Conservation (phyloP, 78 protist genomes). For the Dictyostelium brefeldianum region DNA sequence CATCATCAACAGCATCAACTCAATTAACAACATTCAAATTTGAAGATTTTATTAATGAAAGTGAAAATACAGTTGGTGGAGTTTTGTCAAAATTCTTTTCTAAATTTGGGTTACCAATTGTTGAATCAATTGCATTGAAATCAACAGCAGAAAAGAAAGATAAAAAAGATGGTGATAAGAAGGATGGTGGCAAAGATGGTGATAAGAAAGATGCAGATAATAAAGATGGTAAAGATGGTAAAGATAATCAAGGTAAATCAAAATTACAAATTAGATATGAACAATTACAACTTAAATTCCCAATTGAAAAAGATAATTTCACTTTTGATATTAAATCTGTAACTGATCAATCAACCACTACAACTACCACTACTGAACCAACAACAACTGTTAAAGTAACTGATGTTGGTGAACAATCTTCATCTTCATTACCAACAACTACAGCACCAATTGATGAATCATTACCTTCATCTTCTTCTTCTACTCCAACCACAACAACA, state of each 20-base stretch:
- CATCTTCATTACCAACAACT: neutral
- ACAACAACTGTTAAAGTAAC: neutral
- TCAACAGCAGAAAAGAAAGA: constrained; percentile 1
- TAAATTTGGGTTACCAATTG: constrained; percentile 28
- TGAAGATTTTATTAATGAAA: constrained; percentile 38
- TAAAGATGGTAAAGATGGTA: neutral
- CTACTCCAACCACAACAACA: neutral
- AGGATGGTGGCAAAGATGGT: neutral
- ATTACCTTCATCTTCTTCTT: neutral
- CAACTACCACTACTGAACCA: neutral
- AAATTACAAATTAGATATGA: constrained; percentile 10
- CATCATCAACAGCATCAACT: neutral
- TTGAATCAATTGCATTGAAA: no score
- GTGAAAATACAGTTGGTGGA: constrained; percentile 29
- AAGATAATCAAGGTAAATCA: neutral
- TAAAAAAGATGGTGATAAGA: neutral
- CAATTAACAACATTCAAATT: neutral
- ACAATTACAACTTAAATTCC: neutral
- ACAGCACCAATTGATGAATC: neutral
- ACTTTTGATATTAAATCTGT: neutral
- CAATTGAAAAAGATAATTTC: constrained; percentile 19
- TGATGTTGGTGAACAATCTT: neutral
- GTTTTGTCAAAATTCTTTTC: constrained; percentile 20
- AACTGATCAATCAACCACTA: neutral
- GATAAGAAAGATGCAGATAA: neutral